Percentiles rank a stretch among this genome's conserved stretches.
These are phyloP conservation scores for Chaetomium tenue DNA, from an alignment of 495 filamentous ascomycete species.

Conservation along the genomic window DNA sequence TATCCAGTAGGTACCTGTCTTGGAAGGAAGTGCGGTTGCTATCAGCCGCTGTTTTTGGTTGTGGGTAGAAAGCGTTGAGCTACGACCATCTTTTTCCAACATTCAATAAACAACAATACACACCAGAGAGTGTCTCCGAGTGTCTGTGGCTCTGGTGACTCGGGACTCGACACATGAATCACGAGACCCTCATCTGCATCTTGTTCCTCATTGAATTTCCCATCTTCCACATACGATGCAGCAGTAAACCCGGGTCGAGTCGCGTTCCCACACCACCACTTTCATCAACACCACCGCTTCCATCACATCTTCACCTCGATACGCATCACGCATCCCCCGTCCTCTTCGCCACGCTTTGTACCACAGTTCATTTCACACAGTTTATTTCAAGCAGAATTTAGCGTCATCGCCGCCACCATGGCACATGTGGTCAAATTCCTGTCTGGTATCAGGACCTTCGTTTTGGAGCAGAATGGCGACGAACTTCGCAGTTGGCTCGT, in stretches of 20 bases:
- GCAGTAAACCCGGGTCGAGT: neutral
- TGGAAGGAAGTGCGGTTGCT: too few species aligned
- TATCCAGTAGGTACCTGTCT: too few species aligned
- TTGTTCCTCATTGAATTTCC: too few species aligned
- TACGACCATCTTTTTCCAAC: too few species aligned
- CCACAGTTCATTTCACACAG: neutral
- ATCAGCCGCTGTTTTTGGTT: too few species aligned
- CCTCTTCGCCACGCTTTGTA: neutral
- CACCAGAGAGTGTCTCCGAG: too few species aligned
- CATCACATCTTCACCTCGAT: neutral
- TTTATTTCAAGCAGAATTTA: neutral
- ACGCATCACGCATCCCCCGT: neutral
- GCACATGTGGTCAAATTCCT: constrained; percentile 44
- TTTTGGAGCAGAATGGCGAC: constrained; percentile 41
- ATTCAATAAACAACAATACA: too few species aligned
- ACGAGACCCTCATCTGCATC: neutral
- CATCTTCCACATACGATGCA: neutral
- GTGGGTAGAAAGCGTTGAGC: too few species aligned
- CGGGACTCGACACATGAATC: too few species aligned
- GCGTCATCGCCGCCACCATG: constrained; percentile 31
- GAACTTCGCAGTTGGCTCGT: constrained; percentile 46
- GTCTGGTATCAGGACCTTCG: constrained; percentile 39
- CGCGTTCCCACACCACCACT: neutral
- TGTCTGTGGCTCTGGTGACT: too few species aligned
- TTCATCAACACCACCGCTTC: neutral